phyloP scores from a whole-genome alignment of 345 rosid species.

The Fremontodendron californicum region DNA sequence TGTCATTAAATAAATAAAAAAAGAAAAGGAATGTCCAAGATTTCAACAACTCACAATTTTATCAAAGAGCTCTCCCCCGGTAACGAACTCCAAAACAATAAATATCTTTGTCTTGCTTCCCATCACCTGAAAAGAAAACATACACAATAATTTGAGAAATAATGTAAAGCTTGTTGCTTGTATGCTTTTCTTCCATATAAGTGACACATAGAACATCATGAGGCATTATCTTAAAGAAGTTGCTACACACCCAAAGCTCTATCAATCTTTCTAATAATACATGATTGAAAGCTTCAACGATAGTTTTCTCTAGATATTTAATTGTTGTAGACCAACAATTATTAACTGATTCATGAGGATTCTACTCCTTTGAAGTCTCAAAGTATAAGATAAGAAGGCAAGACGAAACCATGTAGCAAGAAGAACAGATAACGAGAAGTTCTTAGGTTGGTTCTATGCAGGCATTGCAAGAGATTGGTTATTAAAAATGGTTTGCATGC shows the following conservation, averaged over 20 bases:
- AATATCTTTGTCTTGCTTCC: slow-evolving; percentile 74
- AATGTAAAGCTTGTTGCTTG: not conserved
- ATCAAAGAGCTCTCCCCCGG: slow-evolving; percentile 83
- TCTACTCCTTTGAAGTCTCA: not conserved
- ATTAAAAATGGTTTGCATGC: not conserved
- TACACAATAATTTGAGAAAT: slow-evolving; percentile 3
- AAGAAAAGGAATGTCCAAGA: not conserved
- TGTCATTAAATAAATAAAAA: not conserved
- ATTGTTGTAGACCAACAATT: not conserved
- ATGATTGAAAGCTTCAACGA: not conserved
- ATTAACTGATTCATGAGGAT: not conserved
- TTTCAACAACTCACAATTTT: slow-evolving; percentile 54
- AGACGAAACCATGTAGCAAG: not conserved
- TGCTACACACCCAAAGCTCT: not conserved
- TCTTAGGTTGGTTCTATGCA: not conserved
- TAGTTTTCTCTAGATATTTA: not conserved
- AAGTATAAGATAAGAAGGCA: not conserved
- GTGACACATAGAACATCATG: not conserved
- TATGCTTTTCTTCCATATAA: not conserved
- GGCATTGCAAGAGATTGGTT: not conserved
- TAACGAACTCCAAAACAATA: slow-evolving; percentile 63
- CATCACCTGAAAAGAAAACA: slow-evolving; percentile 49
- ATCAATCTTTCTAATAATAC: not conserved
- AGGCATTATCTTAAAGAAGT: not conserved
- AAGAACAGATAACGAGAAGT: not conserved